phyloP scores from a whole-genome alignment of 2,329 filamentous ascomycete species.

The Penicillium fuscoglaucum region DNA sequence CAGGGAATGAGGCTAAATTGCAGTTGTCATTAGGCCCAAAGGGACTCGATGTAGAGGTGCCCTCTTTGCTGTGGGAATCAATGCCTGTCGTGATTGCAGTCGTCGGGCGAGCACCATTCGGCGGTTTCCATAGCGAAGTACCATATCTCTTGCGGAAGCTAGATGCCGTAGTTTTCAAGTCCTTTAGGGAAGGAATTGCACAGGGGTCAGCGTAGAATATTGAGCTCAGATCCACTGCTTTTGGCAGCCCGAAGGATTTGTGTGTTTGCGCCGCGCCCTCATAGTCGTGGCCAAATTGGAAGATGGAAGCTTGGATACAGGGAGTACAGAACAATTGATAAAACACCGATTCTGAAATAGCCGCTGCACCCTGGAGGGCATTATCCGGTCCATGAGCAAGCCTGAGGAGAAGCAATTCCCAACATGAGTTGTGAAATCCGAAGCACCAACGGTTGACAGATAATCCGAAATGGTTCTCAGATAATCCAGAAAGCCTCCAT shows the following conservation, averaged over 20 bases:
- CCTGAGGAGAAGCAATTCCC: not conserved
- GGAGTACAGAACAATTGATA: not conserved
- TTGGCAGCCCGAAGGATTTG: not conserved
- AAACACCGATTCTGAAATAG: not conserved
- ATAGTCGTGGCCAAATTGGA: not conserved
- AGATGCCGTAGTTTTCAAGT: not conserved
- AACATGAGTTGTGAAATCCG: not conserved
- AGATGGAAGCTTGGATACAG: not conserved
- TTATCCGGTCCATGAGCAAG: not conserved
- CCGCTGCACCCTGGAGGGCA: not conserved
- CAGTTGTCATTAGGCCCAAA: not conserved
- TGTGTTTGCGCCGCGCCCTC: not conserved
- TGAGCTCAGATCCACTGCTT: not conserved
- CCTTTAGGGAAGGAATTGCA: not conserved
- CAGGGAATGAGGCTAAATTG: too few relatives aligned
- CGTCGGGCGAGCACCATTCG: not conserved
- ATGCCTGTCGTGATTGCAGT: not conserved
- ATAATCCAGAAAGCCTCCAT: not conserved
- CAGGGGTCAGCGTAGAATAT: not conserved
- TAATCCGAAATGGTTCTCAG: not conserved
- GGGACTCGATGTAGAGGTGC: not conserved
- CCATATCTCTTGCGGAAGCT: not conserved
- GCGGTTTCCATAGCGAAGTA: not conserved
- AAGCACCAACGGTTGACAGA: not conserved
- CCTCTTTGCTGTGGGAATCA: not conserved